Evolutionary conservation across 441 rosid species (phyloP), one percentile per base, ranked within the genome.

Genomic region (Manihot esculenta): DNA sequence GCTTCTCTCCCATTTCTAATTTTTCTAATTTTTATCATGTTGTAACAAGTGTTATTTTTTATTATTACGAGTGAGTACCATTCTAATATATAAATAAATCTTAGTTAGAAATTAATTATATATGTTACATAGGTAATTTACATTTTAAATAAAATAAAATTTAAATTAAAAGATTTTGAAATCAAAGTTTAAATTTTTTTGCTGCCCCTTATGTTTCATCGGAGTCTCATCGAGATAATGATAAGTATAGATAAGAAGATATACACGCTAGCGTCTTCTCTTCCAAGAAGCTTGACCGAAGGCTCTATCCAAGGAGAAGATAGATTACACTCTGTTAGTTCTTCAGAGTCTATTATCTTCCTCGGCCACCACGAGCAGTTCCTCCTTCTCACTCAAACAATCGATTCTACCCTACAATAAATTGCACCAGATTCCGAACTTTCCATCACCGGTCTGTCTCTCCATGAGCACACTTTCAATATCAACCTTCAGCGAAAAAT

Each of bases 311-410:
- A 83, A 10, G 98, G 95, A 51, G 98, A 93, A 6, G 90, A 83
- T 68, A 93, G 88, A 59, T 85, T 88, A 63, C 89, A 78, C 27
- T 87, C 80, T 20, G 89, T 77, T 64, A 93, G 87, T 84, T 95
- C 97, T 41, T 93, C 96, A 0, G 89, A 83, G 10, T 89, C 93
- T 21, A 89, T 77, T 73, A 95, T 93, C 84, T 81, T 91, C 55
- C 98, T 96, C 0, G 99, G 98, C 99, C 99, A 95, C 99, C 99
- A 95, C 4, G 99, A 95, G 15, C 98, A 98, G 61, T 95, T 95
- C 80, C 98, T 91, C 77, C 98, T 79, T 61, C 99, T 84, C 15
- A 95, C 96, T 98, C 97, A 95, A 45, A 95, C 99, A 69, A 94
- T 92, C 68, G 97, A 87, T 42, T 97, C 98, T 21, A 82, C 78